These are phyloP conservation scores for Pluteus cervinus DNA, from an alignment of 768 basidiomycete genomes.

Conservation along the genomic window DNA sequence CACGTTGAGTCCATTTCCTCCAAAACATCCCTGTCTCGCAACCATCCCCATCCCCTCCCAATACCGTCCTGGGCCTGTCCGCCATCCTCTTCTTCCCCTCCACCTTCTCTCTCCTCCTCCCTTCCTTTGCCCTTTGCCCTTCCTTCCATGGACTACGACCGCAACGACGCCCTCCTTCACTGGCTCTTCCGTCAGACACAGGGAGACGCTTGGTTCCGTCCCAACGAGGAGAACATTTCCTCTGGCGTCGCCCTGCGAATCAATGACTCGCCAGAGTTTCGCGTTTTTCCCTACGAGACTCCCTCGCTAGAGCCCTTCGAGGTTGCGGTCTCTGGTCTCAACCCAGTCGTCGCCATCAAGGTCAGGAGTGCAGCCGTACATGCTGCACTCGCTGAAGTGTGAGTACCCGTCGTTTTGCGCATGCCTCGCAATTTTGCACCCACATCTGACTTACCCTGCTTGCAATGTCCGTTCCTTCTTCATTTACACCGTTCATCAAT, in stretches of 20 bases:
- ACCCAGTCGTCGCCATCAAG: constrained; percentile 80
- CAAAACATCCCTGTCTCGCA: background rate
- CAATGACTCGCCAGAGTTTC: constrained; percentile 40
- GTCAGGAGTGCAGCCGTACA: constrained; percentile 74
- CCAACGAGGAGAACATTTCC: constrained; percentile 66
- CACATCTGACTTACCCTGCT: constrained; percentile 1
- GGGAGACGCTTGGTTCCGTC: constrained; percentile 80
- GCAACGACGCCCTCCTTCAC: constrained; percentile 75
- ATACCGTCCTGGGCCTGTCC: constrained; percentile 1
- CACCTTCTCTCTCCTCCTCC: constrained; percentile 4
- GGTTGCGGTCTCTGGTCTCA: constrained; percentile 59
- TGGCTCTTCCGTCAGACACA: constrained; percentile 77
- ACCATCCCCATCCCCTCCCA: background rate
- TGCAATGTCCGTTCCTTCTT: background rate
- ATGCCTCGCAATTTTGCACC: constrained; percentile 26
- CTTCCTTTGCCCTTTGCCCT: constrained; percentile 9
- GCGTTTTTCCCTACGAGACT: constrained; percentile 83
- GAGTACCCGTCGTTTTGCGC: constrained; percentile 36
- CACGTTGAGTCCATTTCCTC: background rate
- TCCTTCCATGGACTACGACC: constrained; percentile 61
- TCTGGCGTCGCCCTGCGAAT: constrained; percentile 64
- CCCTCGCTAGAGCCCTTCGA: constrained; percentile 69
- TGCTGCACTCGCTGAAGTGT: constrained; percentile 69
- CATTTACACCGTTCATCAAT: too few species aligned
- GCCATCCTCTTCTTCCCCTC: constrained; percentile 4